Evolutionary conservation across 2,329 filamentous ascomycete species (phyloP).

Genomic region (Trichoderma atrobrunneum): DNA sequence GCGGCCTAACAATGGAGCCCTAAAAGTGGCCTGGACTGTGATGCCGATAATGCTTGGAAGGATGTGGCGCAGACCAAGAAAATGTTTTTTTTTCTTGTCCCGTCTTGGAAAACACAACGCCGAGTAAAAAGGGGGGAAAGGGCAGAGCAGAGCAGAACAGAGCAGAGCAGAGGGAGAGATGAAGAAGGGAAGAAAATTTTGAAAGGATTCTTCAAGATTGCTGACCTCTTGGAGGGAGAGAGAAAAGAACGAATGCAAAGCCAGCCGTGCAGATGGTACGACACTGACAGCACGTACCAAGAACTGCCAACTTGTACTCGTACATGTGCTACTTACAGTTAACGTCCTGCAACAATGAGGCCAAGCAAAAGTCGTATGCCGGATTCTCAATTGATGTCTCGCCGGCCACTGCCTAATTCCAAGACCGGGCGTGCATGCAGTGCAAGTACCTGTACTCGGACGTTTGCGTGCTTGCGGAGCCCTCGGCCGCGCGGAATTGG

Average conservation of each 20-base stretch:
- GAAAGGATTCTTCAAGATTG: background rate
- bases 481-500: constrained; percentile 3
- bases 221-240: background rate
- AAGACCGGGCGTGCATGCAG: background rate
- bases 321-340: background rate
- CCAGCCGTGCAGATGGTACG: background rate
- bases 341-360: background rate
- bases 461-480: constrained; percentile 14
- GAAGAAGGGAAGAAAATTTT: background rate
- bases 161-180: background rate
- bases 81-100: background rate
- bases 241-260: background rate
- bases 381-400: background rate
- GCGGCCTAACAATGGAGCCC: constrained; percentile 19
- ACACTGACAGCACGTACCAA: background rate
- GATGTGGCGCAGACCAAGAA: constrained; percentile 16
- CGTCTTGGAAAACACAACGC: background rate
- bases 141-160: background rate
- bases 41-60: background rate
- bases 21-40: constrained; percentile 2
- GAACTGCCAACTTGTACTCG: background rate
- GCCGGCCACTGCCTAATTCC: background rate
- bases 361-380: background rate
- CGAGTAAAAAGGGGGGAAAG: background rate
- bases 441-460: background rate